Evolutionary conservation across 441 rosid genomes (phyloP).

Genomic region (Erodium texanum): DNA sequence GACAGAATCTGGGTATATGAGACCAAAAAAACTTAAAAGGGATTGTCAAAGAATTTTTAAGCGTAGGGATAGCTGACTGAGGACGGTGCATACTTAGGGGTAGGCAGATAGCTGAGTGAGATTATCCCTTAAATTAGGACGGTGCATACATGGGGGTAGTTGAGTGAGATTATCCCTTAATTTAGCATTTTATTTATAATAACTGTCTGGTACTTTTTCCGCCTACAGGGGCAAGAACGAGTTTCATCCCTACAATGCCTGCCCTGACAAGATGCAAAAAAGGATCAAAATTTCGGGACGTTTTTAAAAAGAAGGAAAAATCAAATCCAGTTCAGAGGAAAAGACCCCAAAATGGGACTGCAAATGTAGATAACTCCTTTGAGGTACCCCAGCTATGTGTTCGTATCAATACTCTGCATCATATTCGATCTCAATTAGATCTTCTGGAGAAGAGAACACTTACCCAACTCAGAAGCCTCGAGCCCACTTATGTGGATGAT

Average conservation of each 20-base stretch:
- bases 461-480: constrained; percentile 36
- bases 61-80: too few species aligned
- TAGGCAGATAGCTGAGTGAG: too few species aligned
- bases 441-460: constrained; percentile 34
- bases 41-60: too few species aligned
- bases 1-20: too few species aligned
- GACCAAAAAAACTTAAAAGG: too few species aligned
- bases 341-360: constrained; percentile 37
- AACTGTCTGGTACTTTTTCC: constrained; percentile 11
- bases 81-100: too few species aligned
- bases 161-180: too few species aligned
- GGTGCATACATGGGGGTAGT: too few species aligned
- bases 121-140: too few species aligned
- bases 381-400: constrained; percentile 59
- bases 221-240: constrained; percentile 36
- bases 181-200: neutral
- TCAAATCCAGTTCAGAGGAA: constrained; percentile 31
- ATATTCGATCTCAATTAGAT: constrained; percentile 39
- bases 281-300: constrained; percentile 44
- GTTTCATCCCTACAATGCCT: constrained; percentile 50
- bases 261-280: constrained; percentile 54
- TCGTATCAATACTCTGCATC: constrained; percentile 51
- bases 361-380: constrained; percentile 25
- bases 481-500: constrained; percentile 19
- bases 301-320: constrained; percentile 51